Base-by-base conservation (phyloP, 2,329 filamentous ascomycete genomes). In the Ceratocystis ficicola region DNA sequence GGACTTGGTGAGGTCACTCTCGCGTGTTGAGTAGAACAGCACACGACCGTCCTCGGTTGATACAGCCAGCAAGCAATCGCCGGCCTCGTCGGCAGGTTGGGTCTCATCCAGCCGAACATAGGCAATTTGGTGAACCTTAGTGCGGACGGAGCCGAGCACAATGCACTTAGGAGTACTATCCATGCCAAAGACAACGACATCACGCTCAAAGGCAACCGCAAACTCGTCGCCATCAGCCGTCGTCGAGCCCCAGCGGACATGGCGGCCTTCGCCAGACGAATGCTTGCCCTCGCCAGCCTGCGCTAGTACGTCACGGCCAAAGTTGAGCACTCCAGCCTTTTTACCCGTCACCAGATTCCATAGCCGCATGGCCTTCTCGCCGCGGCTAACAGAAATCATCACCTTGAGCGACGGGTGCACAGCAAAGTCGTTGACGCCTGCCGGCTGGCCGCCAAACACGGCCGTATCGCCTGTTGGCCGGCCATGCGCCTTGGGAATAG, bases 301-400 rank as follows among this genome's bases (percentile, higher is more conserved):
- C 57, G 83, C 79, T 64, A 97, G 78, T 71, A 94, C 81, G 0
- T 86, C 83, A 66, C 83, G 81, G 69, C 83, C 83, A 74, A 97
- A 97, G 73, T 89, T 94, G 70, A 99, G 77, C 64, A 96, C 92
- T 36, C 92, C 90, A 0, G 92, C 92, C 77, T 96, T 96, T 78
- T 93, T 95, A 17, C 92, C 94, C 2, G 93, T 97, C 70, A 97
- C 91, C 69, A 99, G 75, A 73, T 99, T 97, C 94, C 94, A 99
- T 69, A 97, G 76, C 69, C 94, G 81, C 89, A 99, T 95, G 72
- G 87, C 90, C 69, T 85, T 86, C 77, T 99, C 94, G 69, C 91
- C 91, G 71, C 87, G 90, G 70, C 90, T 88, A 7, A 97, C 91
- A 71, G 85, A 95, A 68, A 99, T 85, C 89, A 97, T 96, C 63